Evolutionary conservation across 73 alveolate species (phyloP).

Genomic region (Urostyla sp.): DNA sequence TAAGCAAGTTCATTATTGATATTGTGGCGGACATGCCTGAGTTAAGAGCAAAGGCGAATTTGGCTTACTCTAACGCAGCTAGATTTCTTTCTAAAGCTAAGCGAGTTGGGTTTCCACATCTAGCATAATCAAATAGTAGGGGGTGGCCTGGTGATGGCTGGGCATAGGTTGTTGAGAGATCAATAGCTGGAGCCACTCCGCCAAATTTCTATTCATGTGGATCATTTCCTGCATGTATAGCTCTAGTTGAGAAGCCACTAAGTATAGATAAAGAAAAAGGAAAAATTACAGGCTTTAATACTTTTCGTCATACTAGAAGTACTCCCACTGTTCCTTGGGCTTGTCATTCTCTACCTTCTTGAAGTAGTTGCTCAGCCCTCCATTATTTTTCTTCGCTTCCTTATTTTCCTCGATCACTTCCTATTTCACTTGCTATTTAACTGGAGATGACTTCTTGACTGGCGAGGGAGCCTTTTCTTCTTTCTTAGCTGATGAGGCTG

Average conservation of each 20-base stretch:
- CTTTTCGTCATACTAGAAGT: conserved; percentile 21
- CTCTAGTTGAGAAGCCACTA: conserved; percentile 78
- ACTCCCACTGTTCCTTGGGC: conserved; percentile 46
- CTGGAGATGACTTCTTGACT: neutral
- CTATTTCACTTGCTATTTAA: neutral
- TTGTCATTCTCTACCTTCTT: neutral
- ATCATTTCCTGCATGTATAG: conserved; percentile 84
- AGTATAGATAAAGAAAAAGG: neutral
- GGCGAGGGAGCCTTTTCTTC: neutral
- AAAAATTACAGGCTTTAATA: conserved; percentile 7
- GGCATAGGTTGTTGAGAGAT: conserved; percentile 83
- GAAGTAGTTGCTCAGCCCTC: neutral
- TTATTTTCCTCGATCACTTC: neutral
- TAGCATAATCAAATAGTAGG: conserved; percentile 73
- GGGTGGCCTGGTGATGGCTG: conserved; percentile 59
- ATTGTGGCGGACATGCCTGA: conserved; percentile 87
- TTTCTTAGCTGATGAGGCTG: conserved; percentile 1
- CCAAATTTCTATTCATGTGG: conserved; percentile 82
- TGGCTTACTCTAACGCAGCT: conserved; percentile 85
- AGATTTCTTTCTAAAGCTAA: conserved; percentile 82
- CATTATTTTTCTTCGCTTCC: neutral
- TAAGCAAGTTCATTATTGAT: conserved; percentile 58
- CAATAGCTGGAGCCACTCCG: conserved; percentile 89
- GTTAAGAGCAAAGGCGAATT: conserved; percentile 79
- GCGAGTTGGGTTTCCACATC: conserved; percentile 91